Evolutionary conservation across 2,329 filamentous ascomycete species (phyloP).

Genomic region (Aureobasidium vineae): DNA sequence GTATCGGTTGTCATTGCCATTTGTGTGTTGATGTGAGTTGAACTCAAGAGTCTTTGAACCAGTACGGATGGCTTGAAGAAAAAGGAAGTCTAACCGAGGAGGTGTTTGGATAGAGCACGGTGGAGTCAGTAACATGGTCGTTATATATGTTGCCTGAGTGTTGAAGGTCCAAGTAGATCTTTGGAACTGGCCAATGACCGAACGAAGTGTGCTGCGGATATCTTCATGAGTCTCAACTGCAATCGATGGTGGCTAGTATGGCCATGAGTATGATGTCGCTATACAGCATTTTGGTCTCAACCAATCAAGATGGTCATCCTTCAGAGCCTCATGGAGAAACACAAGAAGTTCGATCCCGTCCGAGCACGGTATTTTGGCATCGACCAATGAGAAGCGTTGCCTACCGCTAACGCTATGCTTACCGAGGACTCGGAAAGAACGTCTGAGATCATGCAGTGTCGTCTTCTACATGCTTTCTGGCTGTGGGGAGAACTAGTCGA

Average conservation of each 20-base stretch:
- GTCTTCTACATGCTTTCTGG: no score
- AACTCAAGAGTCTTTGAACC: no score
- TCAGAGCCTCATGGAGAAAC: background rate
- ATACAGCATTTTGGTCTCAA: background rate
- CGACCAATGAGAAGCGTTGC: background rate
- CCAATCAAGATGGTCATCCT: background rate
- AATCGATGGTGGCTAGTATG: background rate
- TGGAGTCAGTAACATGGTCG: background rate
- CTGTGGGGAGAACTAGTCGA: no score
- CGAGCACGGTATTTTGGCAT: background rate
- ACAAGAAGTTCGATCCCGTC: background rate
- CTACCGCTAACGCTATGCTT: no score
- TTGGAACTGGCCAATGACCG: background rate
- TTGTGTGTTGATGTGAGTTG: background rate
- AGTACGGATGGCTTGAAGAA: background rate
- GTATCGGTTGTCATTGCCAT: background rate
- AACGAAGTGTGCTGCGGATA: background rate
- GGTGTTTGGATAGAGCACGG: background rate
- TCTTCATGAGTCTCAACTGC: background rate
- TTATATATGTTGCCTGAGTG: background rate
- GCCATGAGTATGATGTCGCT: background rate
- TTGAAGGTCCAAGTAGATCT: background rate
- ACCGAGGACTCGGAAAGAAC: no score
- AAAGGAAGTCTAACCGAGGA: background rate
- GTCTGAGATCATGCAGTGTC: no score